Conservation (phyloP, 73 alveolate species). For the Uronychia setigera region DNA sequence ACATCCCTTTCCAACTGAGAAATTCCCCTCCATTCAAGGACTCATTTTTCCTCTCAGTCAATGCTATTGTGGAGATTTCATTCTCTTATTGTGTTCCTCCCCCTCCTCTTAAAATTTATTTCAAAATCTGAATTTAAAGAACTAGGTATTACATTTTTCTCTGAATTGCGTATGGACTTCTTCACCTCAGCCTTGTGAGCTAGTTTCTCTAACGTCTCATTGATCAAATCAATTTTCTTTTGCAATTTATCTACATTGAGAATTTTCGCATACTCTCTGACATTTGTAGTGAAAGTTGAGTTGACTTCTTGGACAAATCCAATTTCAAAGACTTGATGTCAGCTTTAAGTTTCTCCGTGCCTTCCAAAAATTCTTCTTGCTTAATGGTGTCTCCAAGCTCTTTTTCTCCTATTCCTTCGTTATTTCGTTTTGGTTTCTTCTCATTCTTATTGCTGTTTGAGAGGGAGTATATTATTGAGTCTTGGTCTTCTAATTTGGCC, state of each 20-base stretch:
- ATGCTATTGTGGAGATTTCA: not conserved
- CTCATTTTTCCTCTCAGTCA: too few species aligned
- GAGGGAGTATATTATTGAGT: too few species aligned
- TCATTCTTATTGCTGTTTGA: too few species aligned
- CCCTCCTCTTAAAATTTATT: not conserved
- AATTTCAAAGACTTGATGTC: not conserved
- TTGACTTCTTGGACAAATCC: not conserved
- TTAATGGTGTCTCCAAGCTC: too few species aligned
- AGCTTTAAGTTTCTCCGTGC: not conserved
- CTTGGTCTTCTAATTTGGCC: too few species aligned
- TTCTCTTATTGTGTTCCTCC: not conserved
- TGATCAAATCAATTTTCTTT: not conserved
- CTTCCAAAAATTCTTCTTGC: not conserved
- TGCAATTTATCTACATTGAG: not conserved
- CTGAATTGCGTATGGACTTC: not conserved
- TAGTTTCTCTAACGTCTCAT: not conserved
- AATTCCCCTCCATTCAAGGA: too few species aligned
- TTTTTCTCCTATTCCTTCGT: too few species aligned
- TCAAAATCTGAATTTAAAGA: not conserved
- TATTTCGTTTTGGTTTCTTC: too few species aligned
- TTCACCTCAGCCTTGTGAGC: not conserved
- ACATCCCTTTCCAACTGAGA: not conserved
- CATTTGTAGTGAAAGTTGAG: not conserved
- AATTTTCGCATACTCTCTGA: not conserved
- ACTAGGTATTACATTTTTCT: not conserved